Percentiles rank a stretch among this genome's conserved stretches.
Evolutionary conservation across 192 early-diverging fungal species (phyloP).

Genomic region (Rhizophagus clarus): DNA sequence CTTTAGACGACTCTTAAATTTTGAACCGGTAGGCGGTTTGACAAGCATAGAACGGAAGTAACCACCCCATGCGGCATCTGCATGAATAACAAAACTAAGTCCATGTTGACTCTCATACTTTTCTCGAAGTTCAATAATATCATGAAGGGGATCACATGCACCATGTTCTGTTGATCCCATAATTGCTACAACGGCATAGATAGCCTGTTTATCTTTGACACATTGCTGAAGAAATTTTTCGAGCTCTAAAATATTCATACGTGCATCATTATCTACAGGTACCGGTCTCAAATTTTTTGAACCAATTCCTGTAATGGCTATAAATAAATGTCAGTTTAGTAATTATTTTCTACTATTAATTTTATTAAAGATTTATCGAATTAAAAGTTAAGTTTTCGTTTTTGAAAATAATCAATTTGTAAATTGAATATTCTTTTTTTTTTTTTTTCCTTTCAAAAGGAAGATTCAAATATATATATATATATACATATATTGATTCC

Average conservation of each 20-base stretch:
- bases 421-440: too few species aligned
- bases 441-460: too few species aligned
- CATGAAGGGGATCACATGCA: neutral
- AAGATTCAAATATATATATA: too few species aligned
- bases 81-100: conserved; percentile 7
- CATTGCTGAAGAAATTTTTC: neutral
- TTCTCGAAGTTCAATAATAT: neutral
- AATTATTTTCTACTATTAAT: too few species aligned
- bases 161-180: conserved; percentile 15
- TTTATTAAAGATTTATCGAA: too few species aligned
- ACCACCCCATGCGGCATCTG: conserved; percentile 6
- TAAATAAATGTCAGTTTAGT: neutral
- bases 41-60: conserved; percentile 10
- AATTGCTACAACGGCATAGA: conserved; percentile 6
- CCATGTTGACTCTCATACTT: neutral
- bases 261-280: neutral
- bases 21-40: neutral
- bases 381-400: too few species aligned
- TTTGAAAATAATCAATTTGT: too few species aligned
- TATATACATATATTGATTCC: neutral
- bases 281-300: neutral
- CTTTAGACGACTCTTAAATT: neutral
- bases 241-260: neutral
- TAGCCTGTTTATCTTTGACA: neutral
- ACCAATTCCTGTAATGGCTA: conserved; percentile 4